phyloP scores from a whole-genome alignment of 1,284 basidiomycete species.

The Cryptococcus sp. region DNA sequence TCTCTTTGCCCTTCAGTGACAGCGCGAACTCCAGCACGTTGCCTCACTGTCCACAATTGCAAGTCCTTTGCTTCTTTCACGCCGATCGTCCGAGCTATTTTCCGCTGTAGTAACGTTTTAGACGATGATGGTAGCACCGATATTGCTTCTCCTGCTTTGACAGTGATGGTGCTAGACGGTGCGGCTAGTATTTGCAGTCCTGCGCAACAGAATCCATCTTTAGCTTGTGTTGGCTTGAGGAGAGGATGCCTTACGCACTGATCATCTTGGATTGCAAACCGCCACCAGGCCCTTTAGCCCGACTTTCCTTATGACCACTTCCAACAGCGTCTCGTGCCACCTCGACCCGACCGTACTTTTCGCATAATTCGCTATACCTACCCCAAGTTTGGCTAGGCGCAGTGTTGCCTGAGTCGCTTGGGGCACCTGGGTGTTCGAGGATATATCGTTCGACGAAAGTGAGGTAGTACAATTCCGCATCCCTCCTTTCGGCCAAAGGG shows the following conservation, averaged over 20 bases:
- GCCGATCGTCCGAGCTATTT: slow-evolving; percentile 14
- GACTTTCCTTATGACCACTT: not conserved
- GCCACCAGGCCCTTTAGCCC: not conserved
- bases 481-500: slow-evolving; percentile 70
- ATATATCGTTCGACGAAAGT: slow-evolving; percentile 57
- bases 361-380: slow-evolving; percentile 30
- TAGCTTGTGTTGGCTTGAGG: too few species aligned
- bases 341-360: slow-evolving; percentile 19
- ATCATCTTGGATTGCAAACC: slow-evolving; percentile 38
- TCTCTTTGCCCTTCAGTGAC: not conserved
- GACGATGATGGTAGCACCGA: slow-evolving; percentile 27
- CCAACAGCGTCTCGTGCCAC: not conserved
- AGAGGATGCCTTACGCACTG: slow-evolving; percentile 18
- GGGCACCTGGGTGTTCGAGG: not conserved
- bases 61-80: not conserved
- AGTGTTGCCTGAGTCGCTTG: not conserved
- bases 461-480: slow-evolving; percentile 84
- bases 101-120: slow-evolving; percentile 23
- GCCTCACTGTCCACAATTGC: not conserved
- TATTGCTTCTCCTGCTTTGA: slow-evolving; percentile 2
- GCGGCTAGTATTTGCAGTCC: slow-evolving; percentile 6
- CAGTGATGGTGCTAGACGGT: not conserved
- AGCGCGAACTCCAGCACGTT: too few species aligned
- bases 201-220: not conserved
- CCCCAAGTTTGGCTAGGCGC: slow-evolving; percentile 23